Evolutionary conservation across 805 yeast species (phyloP).

Genomic region (Ogataea glucozyma): DNA sequence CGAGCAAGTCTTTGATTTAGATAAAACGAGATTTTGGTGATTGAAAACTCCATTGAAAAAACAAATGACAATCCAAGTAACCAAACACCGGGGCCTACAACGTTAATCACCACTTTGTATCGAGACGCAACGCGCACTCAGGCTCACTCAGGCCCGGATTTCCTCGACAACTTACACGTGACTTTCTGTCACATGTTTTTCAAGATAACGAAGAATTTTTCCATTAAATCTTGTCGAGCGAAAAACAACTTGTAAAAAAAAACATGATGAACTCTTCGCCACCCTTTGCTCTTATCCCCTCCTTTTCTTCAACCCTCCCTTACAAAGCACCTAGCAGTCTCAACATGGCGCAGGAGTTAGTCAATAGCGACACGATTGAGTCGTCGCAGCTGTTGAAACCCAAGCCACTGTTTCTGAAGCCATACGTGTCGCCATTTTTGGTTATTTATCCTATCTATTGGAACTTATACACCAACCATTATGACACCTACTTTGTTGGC

Average conservation of each 20-base stretch:
- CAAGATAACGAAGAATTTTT: slow-evolving; percentile 4
- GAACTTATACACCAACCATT: slow-evolving; percentile 63
- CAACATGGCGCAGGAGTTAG: slow-evolving; percentile 40
- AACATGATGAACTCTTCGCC: slow-evolving; percentile 2
- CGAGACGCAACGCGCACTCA: too few relatives aligned
- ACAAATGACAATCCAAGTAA: too few relatives aligned
- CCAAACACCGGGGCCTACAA: too few relatives aligned
- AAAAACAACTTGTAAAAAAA: neutral
- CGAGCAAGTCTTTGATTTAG: too few relatives aligned
- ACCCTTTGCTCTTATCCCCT: neutral
- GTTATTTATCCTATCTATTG: slow-evolving; percentile 73
- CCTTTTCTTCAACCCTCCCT: slow-evolving; percentile 55
- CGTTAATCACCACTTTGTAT: too few relatives aligned
- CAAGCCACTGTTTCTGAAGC: slow-evolving; percentile 56
- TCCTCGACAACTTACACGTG: neutral
- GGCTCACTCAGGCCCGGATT: too few relatives aligned
- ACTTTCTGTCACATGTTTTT: slow-evolving; percentile 1
- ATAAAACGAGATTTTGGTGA: too few relatives aligned
- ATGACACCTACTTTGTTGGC: slow-evolving; percentile 82
- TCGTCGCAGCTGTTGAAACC: slow-evolving; percentile 76
- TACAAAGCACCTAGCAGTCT: slow-evolving; percentile 55
- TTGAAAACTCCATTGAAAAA: too few relatives aligned
- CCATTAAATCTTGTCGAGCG: slow-evolving; percentile 4
- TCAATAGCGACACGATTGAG: slow-evolving; percentile 70
- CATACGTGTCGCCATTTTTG: slow-evolving; percentile 82